Evolutionary conservation across 2,329 filamentous ascomycete species (phyloP).

Genomic region (Penicillium expansum): DNA sequence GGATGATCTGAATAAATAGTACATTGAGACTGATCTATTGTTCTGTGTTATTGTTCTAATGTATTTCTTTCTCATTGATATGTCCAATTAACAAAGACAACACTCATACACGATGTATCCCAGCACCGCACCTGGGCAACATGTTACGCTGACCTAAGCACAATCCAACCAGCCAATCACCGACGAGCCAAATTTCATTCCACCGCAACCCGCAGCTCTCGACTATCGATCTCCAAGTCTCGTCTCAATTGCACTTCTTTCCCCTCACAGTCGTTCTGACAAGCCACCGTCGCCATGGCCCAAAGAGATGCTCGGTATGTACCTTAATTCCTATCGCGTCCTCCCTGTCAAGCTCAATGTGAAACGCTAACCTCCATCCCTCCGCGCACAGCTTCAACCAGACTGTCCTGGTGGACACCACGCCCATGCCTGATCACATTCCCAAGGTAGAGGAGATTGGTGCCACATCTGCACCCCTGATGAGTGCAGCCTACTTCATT

Average conservation of each 20-base stretch:
- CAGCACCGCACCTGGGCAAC: constrained; percentile 1
- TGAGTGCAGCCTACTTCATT: constrained; percentile 95
- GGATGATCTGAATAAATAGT: not conserved
- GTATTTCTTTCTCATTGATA: not conserved
- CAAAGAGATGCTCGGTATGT: constrained; percentile 34
- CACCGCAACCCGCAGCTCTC: constrained; percentile 29
- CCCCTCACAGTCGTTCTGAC: constrained; percentile 15
- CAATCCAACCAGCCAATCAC: constrained; percentile 33
- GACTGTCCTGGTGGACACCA: constrained; percentile 89
- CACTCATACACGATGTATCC: not conserved
- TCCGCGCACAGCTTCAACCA: constrained; percentile 77
- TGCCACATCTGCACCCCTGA: constrained; percentile 83
- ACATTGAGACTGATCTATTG: not conserved
- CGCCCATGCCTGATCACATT: constrained; percentile 86
- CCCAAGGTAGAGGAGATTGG: constrained; percentile 93
- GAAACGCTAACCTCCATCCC: constrained; percentile 22
- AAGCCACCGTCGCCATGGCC: constrained; percentile 29
- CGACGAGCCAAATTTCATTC: constrained; percentile 31
- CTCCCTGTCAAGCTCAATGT: not conserved
- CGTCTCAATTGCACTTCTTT: constrained; percentile 21
- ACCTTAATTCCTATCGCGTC: not conserved
- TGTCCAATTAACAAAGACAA: not conserved
- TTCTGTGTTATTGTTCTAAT: not conserved
- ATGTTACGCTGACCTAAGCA: constrained; percentile 22
- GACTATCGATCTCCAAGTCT: constrained; percentile 22